phyloP scores from a whole-genome alignment of 2,329 filamentous ascomycete species.

The Apiospora sp. region DNA sequence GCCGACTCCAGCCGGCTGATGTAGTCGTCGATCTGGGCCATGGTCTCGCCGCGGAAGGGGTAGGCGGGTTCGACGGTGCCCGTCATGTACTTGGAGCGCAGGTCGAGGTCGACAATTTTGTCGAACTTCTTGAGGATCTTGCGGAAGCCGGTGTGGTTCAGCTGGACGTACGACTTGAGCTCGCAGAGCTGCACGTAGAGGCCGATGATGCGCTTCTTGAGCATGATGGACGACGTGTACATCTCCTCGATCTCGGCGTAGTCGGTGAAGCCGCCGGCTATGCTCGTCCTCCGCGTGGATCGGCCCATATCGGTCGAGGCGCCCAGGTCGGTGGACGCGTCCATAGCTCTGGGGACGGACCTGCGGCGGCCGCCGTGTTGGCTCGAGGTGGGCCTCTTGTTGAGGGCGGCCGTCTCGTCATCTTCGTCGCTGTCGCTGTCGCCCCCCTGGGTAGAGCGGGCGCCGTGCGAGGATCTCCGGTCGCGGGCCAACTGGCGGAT shows the following conservation, averaged over 20 bases:
- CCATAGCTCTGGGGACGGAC: conserved; percentile 46
- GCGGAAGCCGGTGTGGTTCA: conserved; percentile 95
- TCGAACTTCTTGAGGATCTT: conserved; percentile 99
- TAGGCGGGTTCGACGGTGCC: conserved; percentile 79
- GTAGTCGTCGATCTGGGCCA: conserved; percentile 73
- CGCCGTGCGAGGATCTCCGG: conserved; percentile 53
- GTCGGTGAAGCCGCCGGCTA: conserved; percentile 70
- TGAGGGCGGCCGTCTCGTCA: conserved; percentile 63
- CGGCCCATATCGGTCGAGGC: conserved; percentile 68
- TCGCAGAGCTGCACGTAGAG: conserved; percentile 94
- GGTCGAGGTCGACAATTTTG: conserved; percentile 86
- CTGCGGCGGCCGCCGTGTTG: conserved; percentile 45
- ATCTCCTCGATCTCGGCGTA: conserved; percentile 77
- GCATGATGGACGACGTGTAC: conserved; percentile 75
- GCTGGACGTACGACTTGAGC: conserved; percentile 92
- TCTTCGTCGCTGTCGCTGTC: conserved; percentile 60
- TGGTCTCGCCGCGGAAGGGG: conserved; percentile 79
- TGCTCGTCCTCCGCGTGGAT: conserved; percentile 68
- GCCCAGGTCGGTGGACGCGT: conserved; percentile 62
- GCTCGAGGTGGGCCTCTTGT: conserved; percentile 51
- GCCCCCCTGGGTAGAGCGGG: conserved; percentile 62
- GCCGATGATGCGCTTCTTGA: conserved; percentile 90
- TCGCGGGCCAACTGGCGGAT: conserved; percentile 47
- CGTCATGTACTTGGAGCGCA: conserved; percentile 80
- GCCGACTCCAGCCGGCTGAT: conserved; percentile 78